Evolutionary conservation across 495 filamentous ascomycete species (phyloP).

Genomic region (Daldinia caldariorum): DNA sequence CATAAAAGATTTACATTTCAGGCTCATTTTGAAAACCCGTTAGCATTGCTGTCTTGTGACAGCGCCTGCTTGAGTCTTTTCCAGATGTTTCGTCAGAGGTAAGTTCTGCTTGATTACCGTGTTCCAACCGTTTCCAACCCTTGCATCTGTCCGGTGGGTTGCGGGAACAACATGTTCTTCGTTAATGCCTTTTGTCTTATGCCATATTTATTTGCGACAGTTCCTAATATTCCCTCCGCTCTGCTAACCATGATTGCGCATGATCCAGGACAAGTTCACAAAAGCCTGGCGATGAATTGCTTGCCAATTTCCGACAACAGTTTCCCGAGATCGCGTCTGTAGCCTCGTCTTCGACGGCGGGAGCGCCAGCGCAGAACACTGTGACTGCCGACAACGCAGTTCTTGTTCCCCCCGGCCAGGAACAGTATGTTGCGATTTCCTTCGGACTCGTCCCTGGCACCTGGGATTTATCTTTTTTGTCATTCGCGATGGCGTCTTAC

Average conservation of each 20-base stretch:
- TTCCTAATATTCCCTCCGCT: conserved; percentile 4
- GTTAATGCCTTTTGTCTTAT: conserved; percentile 38
- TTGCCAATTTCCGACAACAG: conserved; percentile 81
- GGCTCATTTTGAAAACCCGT: conserved; percentile 36
- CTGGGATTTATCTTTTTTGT: conserved; percentile 15
- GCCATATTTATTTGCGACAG: conserved; percentile 27
- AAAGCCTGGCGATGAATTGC: conserved; percentile 86
- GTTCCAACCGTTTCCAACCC: conserved; percentile 13
- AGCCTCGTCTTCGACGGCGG: conserved; percentile 47
- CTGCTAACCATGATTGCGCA: conserved; percentile 43
- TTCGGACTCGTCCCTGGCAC: conserved; percentile 16
- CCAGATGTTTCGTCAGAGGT: conserved; percentile 55
- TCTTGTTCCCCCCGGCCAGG: conserved; percentile 54
- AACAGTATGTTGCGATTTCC: conserved; percentile 58
- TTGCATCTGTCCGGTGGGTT: conserved; percentile 29
- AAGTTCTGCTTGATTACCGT: conserved; percentile 29
- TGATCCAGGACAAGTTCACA: conserved; percentile 76
- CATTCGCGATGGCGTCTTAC: conserved; percentile 21
- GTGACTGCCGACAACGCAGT: conserved; percentile 52
- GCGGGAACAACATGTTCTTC: conserved; percentile 23
- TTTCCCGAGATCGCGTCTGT: conserved; percentile 71
- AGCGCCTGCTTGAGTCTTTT: conserved; percentile 40
- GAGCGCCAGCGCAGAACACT: conserved; percentile 49
- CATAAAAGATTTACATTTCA: conserved; percentile 21
- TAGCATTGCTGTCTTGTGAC: conserved; percentile 42